Percentiles rank a stretch among this genome's conserved stretches.
Conservation (phyloP, 2,329 filamentous ascomycete species). For the Dactylella cylindrospora region DNA sequence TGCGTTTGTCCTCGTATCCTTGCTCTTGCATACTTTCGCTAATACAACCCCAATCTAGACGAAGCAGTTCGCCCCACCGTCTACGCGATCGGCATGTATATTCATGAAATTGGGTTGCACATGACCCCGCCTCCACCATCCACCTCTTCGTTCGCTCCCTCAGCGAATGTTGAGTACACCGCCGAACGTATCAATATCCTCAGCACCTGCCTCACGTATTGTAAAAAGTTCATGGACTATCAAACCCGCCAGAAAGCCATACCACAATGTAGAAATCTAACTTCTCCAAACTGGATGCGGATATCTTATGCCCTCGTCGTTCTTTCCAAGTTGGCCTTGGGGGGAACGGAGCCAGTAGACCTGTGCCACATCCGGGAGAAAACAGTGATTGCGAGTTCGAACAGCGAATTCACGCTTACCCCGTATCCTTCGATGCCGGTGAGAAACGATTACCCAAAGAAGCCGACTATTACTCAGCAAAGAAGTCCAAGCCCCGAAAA, state of each 20-base stretch:
- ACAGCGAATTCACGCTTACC: conserved; percentile 18
- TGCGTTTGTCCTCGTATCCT: background rate
- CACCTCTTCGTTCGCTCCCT: conserved; percentile 15
- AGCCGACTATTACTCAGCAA: too few species aligned
- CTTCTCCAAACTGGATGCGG: conserved; percentile 26
- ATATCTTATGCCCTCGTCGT: conserved; percentile 34
- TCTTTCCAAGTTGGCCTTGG: conserved; percentile 31
- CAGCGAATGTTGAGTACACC: conserved; percentile 23
- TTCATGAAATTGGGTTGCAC: conserved; percentile 39
- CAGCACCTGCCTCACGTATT: conserved; percentile 25
- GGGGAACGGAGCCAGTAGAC: conserved; percentile 37
- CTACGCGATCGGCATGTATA: conserved; percentile 48
- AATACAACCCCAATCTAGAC: conserved; percentile 45
- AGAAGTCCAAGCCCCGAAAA: conserved; percentile 18
- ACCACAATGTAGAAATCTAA: conserved; percentile 19
- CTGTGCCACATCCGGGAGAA: conserved; percentile 37
- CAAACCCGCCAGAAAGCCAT: conserved; percentile 8
- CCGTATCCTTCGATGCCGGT: conserved; percentile 13
- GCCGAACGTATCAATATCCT: conserved; percentile 38
- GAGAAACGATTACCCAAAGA: background rate
- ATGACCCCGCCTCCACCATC: conserved; percentile 35
- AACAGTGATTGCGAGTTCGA: conserved; percentile 31
- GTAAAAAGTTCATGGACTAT: conserved; percentile 29
- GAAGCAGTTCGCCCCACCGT: conserved; percentile 19
- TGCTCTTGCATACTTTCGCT: conserved; percentile 9